Evolutionary conservation across 176 grass and related monocot species (phyloP).

Genomic region (Otatea glauca): DNA sequence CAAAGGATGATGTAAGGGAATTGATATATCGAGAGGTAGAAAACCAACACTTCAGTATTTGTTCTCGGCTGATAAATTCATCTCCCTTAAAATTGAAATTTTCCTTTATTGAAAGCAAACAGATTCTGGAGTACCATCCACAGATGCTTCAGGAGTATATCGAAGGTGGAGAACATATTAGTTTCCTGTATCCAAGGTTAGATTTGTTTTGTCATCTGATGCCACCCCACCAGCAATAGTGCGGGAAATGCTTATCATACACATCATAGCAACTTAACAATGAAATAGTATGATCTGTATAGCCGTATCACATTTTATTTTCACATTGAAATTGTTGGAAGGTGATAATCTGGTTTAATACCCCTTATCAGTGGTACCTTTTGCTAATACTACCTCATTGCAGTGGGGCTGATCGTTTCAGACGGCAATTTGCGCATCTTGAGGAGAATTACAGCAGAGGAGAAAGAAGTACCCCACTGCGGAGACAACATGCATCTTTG

Average conservation of each 20-base stretch:
- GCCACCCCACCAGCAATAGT: background rate
- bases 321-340: constrained; percentile 20
- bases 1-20: constrained; percentile 83
- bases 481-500: constrained; percentile 75
- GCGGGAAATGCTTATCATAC: constrained; percentile 4
- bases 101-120: constrained; percentile 66
- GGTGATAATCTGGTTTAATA: constrained; percentile 26
- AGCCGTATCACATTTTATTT: constrained; percentile 3
- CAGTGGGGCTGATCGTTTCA: constrained; percentile 86
- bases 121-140: constrained; percentile 98
- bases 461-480: constrained; percentile 63
- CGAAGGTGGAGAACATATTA: constrained; percentile 67
- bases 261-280: background rate
- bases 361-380: background rate
- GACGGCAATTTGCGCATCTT: constrained; percentile 80
- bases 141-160: constrained; percentile 89
- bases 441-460: constrained; percentile 88
- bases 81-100: constrained; percentile 36
- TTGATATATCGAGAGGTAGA: constrained; percentile 92
- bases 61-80: constrained; percentile 15
- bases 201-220: constrained; percentile 21
- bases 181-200: constrained; percentile 95
- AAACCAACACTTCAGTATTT: constrained; percentile 31
- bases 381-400: constrained; percentile 38
- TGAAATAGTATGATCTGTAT: constrained; percentile 18